Base-by-base conservation (phyloP, 192 early-diverging fungal genomes). In the Backusella tarrabulga region DNA sequence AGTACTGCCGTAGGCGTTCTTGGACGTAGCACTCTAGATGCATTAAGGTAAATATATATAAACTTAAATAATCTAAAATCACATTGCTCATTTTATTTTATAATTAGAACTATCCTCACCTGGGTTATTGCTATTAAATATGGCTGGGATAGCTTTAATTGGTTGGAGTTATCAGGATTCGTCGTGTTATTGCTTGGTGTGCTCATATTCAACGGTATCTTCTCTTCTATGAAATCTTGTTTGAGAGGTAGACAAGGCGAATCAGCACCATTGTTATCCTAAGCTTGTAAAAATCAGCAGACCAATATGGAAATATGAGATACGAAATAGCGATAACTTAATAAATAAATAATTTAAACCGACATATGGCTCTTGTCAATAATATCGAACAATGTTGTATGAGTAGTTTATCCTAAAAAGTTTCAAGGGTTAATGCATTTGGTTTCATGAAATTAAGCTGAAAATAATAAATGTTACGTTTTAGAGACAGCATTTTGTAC, bases 191-290 rank as follows among this genome's bases (percentile, higher is more conserved):
- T 74, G 32, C 29, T 75, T 34, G 78, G 78, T 66, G 35, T 75
- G 14, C 75, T 75, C 69, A 40, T 79, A n/a, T 79, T 79, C 26
- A 79, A 79, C 66, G 78, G 78, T 41, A 73, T 79, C 23, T 75
- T 79, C 54, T 35, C 73, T 6, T 75, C 40, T 32, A 17, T 50
- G 50, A 72, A 50, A 34, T 32, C 40, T 72, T 32, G 21, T 7
- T 32, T 72, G 12, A 23, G 34, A 40, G 71, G 44, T 21, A 63
- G 56, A 63, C 56, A 63, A 3, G 56, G 56, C 14, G 71, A 72
- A 6, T 50, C 42, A 44, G 42, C 44, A 72, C 71, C 71, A 19
- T 29, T 72, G 26, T 72, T 72, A 72, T 72, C 71, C 6, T 72
- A 63, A 19, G 56, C 12, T 63, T 63, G 3, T 63, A 3, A 29